Base-by-base conservation (phyloP, 441 rosid species). In the Croton setiger region DNA sequence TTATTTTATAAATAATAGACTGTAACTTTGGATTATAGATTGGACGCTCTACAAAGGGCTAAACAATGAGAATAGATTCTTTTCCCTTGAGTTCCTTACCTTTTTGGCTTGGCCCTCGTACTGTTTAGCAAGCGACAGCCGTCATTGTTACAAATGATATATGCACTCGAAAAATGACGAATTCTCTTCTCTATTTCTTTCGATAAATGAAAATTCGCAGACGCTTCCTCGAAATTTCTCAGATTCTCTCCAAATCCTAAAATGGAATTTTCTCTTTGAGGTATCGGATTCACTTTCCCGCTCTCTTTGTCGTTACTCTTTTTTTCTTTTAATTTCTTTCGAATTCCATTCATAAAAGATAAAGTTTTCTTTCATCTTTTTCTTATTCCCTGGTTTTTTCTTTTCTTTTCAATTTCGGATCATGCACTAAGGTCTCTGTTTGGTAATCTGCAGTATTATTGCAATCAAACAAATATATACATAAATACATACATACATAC, bases 181-280 rank as follows among this genome's bases (percentile, higher is more conserved):
- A 54, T 4, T 43, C 11, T 10, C 48, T 18, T 14, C 2, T 0
- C 45, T 14, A 5, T 27, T 51, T 21, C 47, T 49, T 43, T 66
- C 49, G 5, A 6, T 35, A 4, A 27, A 13, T 70, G 82, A 80
- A 84, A 78, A 76, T 78, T 78, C 84, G 44, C 55, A 55, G 81
- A 53, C 68, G 33, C 70, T 84, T 81, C 87, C 67, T 3, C 36
- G 77, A 81, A 77, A 56, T 78, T 80, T 80, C 81, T 56, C 60
- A 54, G 56, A 37, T 31, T 62, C 79, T 59, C 64, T 21, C 47
- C 39, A 62, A 15, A 5, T 17, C 13, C 13, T 36, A 4, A 37
- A 5, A 23, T 44, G 9, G n/a, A 35, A 3, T 53, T 53, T 54
- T 64, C 64, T 70, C 60, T 60, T 13, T 7, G n/a, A 51, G 33